phyloP scores from a whole-genome alignment of 768 basidiomycete genomes.

The Ramaria sp. region DNA sequence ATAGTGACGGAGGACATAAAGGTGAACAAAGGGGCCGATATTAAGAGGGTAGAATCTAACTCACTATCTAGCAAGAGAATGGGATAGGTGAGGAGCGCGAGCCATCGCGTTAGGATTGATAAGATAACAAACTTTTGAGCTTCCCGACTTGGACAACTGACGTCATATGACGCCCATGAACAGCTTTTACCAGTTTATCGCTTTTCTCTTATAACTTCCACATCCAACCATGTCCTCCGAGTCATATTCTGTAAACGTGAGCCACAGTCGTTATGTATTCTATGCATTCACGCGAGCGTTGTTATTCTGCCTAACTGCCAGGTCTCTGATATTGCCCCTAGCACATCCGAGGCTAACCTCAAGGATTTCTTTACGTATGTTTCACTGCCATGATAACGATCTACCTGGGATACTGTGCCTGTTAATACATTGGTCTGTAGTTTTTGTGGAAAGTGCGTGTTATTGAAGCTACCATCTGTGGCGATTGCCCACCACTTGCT shows the following conservation, averaged over 20 bases:
- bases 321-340: slow-evolving; percentile 63
- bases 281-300: neutral
- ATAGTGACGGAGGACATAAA: too few species aligned
- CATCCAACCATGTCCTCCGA: slow-evolving; percentile 31
- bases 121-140: too few species aligned
- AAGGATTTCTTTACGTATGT: slow-evolving; percentile 74
- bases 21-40: too few species aligned
- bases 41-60: too few species aligned
- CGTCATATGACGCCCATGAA: too few species aligned
- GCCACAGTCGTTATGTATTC: slow-evolving; percentile 10
- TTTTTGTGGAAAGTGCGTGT: slow-evolving; percentile 75
- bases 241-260: slow-evolving; percentile 36
- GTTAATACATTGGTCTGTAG: slow-evolving; percentile 24
- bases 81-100: too few species aligned
- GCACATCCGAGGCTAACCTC: slow-evolving; percentile 58
- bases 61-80: too few species aligned
- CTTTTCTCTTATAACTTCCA: slow-evolving; percentile 12
- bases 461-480: neutral
- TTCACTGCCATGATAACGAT: neutral
- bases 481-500: slow-evolving; percentile 8
- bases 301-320: slow-evolving; percentile 18
- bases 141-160: too few species aligned
- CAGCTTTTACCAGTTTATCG: neutral
- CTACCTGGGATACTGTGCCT: slow-evolving; percentile 8
- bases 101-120: too few species aligned